Conservation (phyloP, 1,139 yeast genomes). For the Zygoascus sp. region DNA sequence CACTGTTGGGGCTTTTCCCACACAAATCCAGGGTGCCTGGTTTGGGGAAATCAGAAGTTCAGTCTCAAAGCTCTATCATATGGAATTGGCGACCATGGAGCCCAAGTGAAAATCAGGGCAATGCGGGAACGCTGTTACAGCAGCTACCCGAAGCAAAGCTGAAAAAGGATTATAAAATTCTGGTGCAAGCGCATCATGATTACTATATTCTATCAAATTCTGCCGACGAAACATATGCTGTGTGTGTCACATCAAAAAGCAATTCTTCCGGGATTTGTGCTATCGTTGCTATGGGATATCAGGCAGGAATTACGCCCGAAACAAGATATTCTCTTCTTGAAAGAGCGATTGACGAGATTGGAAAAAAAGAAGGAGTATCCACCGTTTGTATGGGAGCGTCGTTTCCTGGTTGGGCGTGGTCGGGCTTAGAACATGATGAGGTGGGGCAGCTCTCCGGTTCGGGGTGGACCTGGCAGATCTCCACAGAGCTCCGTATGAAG, state of each 20-base stretch:
- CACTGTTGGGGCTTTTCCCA: neutral
- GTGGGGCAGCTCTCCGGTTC: neutral
- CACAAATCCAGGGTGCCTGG: neutral
- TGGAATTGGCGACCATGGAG: neutral
- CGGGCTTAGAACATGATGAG: neutral
- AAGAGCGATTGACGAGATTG: neutral
- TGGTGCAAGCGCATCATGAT: neutral
- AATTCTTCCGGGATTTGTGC: neutral
- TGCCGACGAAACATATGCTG: neutral
- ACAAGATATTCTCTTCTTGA: neutral
- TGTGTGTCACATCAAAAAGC: neutral
- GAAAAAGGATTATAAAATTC: no score
- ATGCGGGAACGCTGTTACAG: neutral
- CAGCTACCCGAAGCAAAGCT: neutral
- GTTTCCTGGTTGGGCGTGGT: neutral
- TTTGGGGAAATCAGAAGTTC: neutral
- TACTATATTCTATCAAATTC: neutral
- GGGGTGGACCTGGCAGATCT: neutral
- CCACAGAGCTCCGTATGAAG: neutral
- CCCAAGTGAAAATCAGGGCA: neutral
- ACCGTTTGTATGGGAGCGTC: neutral
- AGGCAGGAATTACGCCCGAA: neutral
- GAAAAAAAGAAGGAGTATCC: neutral
- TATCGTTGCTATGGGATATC: neutral
- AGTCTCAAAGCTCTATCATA: neutral